Evolutionary conservation across 129 eudicot genomes (phyloP).

Genomic region (Saposhnikovia divaricata): DNA sequence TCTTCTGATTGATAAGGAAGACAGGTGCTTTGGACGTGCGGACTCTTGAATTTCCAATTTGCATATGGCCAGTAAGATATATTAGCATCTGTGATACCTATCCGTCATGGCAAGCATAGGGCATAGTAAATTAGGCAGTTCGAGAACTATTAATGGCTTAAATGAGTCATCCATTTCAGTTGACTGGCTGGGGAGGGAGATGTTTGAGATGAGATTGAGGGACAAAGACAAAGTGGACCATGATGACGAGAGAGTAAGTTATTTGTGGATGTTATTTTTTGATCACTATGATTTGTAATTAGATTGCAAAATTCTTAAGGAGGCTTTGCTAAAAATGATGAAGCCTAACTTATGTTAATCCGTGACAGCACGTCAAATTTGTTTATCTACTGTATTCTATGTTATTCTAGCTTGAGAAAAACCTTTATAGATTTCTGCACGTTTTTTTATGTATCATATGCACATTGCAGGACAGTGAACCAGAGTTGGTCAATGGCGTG

Average conservation of each 20-base stretch:
- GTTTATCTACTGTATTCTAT: background rate
- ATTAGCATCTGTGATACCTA: conserved; percentile 22
- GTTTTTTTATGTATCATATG: no score
- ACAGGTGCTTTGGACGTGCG: conserved; percentile 27
- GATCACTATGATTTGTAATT: background rate
- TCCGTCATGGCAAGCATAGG: conserved; percentile 65
- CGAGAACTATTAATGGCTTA: conserved; percentile 61
- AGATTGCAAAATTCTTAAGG: background rate
- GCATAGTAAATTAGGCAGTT: conserved; percentile 83
- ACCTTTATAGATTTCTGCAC: background rate
- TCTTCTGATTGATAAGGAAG: conserved; percentile 35
- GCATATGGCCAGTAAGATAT: conserved; percentile 18
- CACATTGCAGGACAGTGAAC: no score
- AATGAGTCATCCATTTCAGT: conserved; percentile 72
- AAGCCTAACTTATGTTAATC: background rate
- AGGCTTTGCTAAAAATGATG: background rate
- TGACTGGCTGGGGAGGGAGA: conserved; percentile 88
- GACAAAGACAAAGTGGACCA: conserved; percentile 52
- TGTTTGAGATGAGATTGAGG: conserved; percentile 79
- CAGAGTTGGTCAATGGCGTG: no score
- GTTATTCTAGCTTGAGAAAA: conserved; percentile 1
- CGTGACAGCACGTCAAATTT: background rate
- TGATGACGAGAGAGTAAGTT: conserved; percentile 84
- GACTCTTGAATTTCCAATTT: conserved; percentile 20
- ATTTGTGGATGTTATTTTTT: background rate